Base-by-base conservation (phyloP, 306 rosid genomes). In the Castanospermum australe region DNA sequence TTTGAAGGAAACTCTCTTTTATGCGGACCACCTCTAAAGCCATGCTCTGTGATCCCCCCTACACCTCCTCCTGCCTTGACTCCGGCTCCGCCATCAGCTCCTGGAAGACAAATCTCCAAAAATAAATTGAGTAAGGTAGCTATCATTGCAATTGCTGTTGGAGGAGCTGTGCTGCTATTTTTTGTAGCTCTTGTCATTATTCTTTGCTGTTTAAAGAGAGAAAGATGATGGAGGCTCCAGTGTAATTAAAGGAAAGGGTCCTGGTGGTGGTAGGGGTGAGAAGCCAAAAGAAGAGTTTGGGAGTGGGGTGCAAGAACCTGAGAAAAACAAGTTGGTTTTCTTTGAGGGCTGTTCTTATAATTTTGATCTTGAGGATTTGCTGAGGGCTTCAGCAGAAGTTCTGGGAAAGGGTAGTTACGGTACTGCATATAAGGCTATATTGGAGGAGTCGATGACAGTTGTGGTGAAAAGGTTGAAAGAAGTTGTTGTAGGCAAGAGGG, bases 391-490 rank as follows among this genome's bases (percentile, higher is more conserved):
- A 2, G 97, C 97, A 0, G 97, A 92, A 86, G 97, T 92, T 75
- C 79, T 92, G 76, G 97, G 97, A 79, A 92, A 92, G 79, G 95
- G 97, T 60, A 90, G 95, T 74, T 92, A 92, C 72, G 97, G 97
- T 50, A 92, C 97, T 35, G 91, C 97, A 4, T 92, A 92, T 76
- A 92, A 92, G 87, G 97, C 97, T 44, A 89, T 92, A 73, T 59
- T 92, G 73, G 97, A 92, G 81, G 97, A 92, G 75, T 81, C 93
- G 11, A 90, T 89, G 38, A 92, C 97, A 15, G 95, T 92, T 50
- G 97, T 92, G 36, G 97, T 92, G 83, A 92, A 92, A 87, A 87
- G 97, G 81, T 82, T 92, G 89, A 92, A 92, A 79, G 97, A 92
- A 87, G 93, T 92, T 61, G 93, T 92, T 60, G 95, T 90, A 28